Percentiles rank a stretch among this genome's conserved stretches.
phyloP scores from a whole-genome alignment of 163 green algal genomes.

The Prototheca stagnorum region DNA sequence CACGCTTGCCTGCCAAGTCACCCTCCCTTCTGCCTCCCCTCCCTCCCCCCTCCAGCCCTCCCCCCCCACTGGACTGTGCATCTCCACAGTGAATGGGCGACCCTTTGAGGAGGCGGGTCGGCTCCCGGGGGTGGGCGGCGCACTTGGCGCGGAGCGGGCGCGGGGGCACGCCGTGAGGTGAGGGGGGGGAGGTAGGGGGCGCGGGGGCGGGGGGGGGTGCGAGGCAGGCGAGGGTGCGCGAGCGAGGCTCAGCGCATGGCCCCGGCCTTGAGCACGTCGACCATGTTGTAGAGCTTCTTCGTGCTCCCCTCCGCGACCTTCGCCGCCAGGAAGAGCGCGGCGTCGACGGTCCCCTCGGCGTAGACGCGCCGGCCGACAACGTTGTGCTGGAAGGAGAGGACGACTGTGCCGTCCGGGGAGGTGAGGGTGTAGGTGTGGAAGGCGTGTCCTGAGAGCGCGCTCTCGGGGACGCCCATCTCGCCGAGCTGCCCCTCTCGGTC shows the following conservation, averaged over 20 bases:
- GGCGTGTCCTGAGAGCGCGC: constrained; percentile 71
- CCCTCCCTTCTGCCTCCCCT: too few relatives aligned
- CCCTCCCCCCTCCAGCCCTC: too few relatives aligned
- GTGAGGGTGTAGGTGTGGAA: constrained; percentile 94
- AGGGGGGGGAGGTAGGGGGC: too few relatives aligned
- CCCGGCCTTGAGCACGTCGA: constrained; percentile 79
- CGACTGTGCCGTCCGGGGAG: constrained; percentile 59
- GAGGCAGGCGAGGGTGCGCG: too few relatives aligned
- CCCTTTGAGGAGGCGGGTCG: too few relatives aligned
- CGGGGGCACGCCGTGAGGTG: too few relatives aligned
- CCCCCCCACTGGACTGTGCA: too few relatives aligned
- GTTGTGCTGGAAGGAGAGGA: constrained; percentile 97
- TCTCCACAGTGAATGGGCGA: too few relatives aligned
- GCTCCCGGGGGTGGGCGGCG: too few relatives aligned
- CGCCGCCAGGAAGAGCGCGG: constrained; percentile 63
- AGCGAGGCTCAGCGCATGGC: constrained; percentile 66
- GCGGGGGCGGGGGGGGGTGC: too few relatives aligned
- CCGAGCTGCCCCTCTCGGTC: constrained; percentile 51
- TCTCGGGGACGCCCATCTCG: constrained; percentile 71
- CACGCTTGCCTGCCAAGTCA: too few relatives aligned
- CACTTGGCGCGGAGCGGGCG: too few relatives aligned
- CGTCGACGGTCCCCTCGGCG: constrained; percentile 92
- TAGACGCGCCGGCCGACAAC: constrained; percentile 82
- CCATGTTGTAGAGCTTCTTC: constrained; percentile 93
- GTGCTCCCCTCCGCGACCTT: constrained; percentile 39